A percentile compares a stretch with the other conserved stretches of the same genome.
These are phyloP conservation scores for Azolla pinnata DNA, from an alignment of 75 land plant species.

Conservation along the genomic window DNA sequence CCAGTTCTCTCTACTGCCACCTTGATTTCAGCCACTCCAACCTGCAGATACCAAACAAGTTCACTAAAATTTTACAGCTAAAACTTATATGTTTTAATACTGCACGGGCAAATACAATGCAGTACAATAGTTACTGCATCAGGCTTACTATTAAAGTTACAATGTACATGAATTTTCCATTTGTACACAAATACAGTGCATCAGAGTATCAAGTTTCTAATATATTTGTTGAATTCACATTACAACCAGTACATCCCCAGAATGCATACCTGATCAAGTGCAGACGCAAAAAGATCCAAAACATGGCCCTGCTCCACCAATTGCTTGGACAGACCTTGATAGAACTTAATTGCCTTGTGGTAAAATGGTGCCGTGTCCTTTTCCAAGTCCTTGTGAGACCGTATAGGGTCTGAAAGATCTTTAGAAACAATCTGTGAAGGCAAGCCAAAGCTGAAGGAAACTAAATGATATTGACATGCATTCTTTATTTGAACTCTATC, in stretches of 20 bases:
- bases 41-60: slow-evolving; percentile 27
- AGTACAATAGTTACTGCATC: not conserved
- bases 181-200: too few species aligned
- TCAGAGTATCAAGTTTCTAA: too few species aligned
- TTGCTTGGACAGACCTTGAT: slow-evolving; percentile 77
- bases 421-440: slow-evolving; percentile 74
- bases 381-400: slow-evolving; percentile 94
- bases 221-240: too few species aligned
- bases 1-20: slow-evolving; percentile 92
- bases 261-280: slow-evolving; percentile 99
- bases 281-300: slow-evolving; percentile 91
- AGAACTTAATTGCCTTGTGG: slow-evolving; percentile 88
- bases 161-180: not conserved
- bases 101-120: not conserved
- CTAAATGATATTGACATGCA: not conserved
- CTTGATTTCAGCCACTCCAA: slow-evolving; percentile 98
- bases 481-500: not conserved
- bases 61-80: not conserved
- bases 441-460: not conserved
- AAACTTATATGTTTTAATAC: not conserved
- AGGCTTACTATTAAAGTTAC: too few species aligned
- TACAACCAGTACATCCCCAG: too few species aligned
- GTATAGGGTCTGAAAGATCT: slow-evolving; percentile 89
- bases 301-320: slow-evolving; percentile 95
- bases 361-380: slow-evolving; percentile 88